Percentiles rank a stretch among this genome's conserved stretches.
Conservation (phyloP, 805 yeast species). For the Candida pseudofarinosa region DNA sequence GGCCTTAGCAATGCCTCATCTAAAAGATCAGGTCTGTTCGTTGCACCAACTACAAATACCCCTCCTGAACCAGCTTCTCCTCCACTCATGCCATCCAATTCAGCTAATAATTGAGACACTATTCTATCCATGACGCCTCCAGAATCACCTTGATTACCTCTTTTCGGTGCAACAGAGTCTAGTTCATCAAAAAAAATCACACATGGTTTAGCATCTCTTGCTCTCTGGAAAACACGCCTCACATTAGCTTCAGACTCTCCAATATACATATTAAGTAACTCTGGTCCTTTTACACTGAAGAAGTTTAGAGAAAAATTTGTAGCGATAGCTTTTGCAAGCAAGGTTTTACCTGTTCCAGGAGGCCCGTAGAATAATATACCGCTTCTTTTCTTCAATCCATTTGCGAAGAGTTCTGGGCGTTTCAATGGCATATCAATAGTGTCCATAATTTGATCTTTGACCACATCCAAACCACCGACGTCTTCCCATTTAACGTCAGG, state of each 20-base stretch:
- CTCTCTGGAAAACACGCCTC: slow-evolving; percentile 86
- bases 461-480: slow-evolving; percentile 89
- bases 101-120: slow-evolving; percentile 92
- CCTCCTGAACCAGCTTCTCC: slow-evolving; percentile 64
- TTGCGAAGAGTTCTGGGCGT: slow-evolving; percentile 83
- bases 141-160: slow-evolving; percentile 98
- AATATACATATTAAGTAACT: slow-evolving; percentile 92
- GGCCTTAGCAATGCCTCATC: slow-evolving; percentile 94
- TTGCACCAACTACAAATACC: slow-evolving; percentile 98
- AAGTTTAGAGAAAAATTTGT: slow-evolving; percentile 91
- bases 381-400: slow-evolving; percentile 88
- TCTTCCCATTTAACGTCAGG: slow-evolving; percentile 97
- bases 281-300: slow-evolving; percentile 97
- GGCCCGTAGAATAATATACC: slow-evolving; percentile 97
- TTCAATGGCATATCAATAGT: slow-evolving; percentile 95
- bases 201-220: slow-evolving; percentile 96
- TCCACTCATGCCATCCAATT: slow-evolving; percentile 93
- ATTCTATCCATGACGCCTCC: slow-evolving; percentile 99
- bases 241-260: slow-evolving; percentile 99
- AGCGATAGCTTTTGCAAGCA: slow-evolving; percentile 95
- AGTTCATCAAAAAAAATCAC: slow-evolving; percentile 96
- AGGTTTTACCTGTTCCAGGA: slow-evolving; percentile 97
- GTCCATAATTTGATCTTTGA: slow-evolving; percentile 88
- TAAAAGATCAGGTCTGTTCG: slow-evolving; percentile 90
- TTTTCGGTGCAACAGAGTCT: slow-evolving; percentile 96